Conservation (phyloP, 805 yeast genomes). For the Saccharomycopsis fodiens region DNA sequence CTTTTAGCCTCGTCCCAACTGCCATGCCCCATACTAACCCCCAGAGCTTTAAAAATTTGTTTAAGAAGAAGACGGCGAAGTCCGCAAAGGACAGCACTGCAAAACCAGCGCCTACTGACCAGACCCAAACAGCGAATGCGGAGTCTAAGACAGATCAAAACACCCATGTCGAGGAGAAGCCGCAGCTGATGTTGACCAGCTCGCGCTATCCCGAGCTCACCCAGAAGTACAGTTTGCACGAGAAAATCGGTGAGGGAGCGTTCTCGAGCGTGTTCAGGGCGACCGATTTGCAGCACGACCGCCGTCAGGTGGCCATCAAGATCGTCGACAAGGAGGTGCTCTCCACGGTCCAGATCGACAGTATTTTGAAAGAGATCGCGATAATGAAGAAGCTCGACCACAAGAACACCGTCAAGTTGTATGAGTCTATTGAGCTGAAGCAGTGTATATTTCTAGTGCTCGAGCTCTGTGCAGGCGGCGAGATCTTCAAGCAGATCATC, state of each 20-base stretch:
- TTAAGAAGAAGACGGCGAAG: slow-evolving; percentile 6
- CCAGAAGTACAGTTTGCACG: slow-evolving; percentile 27
- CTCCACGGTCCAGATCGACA: slow-evolving; percentile 42
- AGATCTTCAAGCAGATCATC: slow-evolving; percentile 72
- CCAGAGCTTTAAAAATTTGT: slow-evolving; percentile 9
- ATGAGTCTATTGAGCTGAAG: slow-evolving; percentile 43
- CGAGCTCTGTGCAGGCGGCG: slow-evolving; percentile 73
- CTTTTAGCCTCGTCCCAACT: not conserved
- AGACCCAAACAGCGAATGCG: not conserved
- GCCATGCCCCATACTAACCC: not conserved
- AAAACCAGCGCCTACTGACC: not conserved
- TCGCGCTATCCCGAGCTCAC: slow-evolving; percentile 24
- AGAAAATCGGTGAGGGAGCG: slow-evolving; percentile 75
- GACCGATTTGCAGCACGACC: slow-evolving; percentile 32
- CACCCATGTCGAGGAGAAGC: not conserved
- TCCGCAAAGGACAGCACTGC: not conserved
- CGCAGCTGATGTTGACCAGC: not conserved
- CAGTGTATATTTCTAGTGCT: slow-evolving; percentile 54
- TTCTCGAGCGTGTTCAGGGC: slow-evolving; percentile 82
- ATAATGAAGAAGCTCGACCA: slow-evolving; percentile 63
- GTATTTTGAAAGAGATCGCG: slow-evolving; percentile 63
- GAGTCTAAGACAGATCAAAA: not conserved
- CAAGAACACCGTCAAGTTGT: slow-evolving; percentile 49
- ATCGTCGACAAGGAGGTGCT: slow-evolving; percentile 58
- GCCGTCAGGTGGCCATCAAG: slow-evolving; percentile 60